Conservation (phyloP, 1,284 basidiomycete species). For the Veloporphyrellus conicus region DNA sequence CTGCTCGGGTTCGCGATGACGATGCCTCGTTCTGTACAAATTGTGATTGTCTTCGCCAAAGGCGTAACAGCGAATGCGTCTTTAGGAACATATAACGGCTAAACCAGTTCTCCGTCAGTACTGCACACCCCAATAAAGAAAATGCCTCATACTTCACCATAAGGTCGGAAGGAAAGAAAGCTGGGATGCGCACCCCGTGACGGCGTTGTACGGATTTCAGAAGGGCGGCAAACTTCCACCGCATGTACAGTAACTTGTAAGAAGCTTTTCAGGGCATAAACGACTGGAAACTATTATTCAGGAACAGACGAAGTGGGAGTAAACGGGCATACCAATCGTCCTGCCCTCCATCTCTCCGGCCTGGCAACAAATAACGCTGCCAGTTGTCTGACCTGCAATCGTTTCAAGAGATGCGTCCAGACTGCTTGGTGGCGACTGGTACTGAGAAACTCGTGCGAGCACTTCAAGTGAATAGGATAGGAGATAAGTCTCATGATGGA, state of each 20-base stretch:
- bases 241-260: conserved; percentile 52
- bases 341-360: conserved; percentile 50
- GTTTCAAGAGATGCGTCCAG: conserved; percentile 56
- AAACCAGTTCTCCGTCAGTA: not conserved
- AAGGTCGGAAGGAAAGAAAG: conserved; percentile 48
- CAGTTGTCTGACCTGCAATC: conserved; percentile 48
- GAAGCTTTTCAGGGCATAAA: conserved; percentile 62
- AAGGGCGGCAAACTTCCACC: conserved; percentile 38
- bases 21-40: conserved; percentile 61
- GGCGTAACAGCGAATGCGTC: conserved; percentile 58
- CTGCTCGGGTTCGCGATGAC: conserved; percentile 61
- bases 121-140: not conserved
- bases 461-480: conserved; percentile 67
- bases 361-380: conserved; percentile 55
- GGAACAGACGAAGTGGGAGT: not conserved
- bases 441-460: conserved; percentile 53
- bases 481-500: conserved; percentile 56
- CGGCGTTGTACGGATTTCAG: conserved; percentile 30
- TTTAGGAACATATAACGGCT: conserved; percentile 67
- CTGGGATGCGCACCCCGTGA: conserved; percentile 29
- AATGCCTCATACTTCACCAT: conserved; percentile 52
- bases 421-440: conserved; percentile 41
- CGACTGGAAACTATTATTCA: conserved; percentile 42
- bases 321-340: conserved; percentile 44
- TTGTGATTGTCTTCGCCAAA: conserved; percentile 57